Evolutionary conservation across 208 protist genomes (phyloP), one percentile per base, ranked within the genome.

Genomic region (Trypanosoma boissoni): DNA sequence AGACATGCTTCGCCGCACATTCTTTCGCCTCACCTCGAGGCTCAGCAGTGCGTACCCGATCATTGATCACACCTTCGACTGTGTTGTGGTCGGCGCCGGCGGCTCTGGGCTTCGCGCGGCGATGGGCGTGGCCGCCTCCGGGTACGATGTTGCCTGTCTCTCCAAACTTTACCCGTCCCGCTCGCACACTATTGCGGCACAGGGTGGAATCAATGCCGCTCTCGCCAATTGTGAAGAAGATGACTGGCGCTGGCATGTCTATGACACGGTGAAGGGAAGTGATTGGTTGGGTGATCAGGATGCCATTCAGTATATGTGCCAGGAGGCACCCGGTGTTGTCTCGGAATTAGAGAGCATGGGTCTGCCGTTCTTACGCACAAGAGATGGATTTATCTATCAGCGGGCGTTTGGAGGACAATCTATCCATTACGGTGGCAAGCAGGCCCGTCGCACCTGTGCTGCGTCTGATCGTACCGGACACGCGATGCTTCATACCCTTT

Each of bases 261-360:
- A 99, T 76, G 98, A 99, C 77, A 99, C 98, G 0, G 97, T 99
- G 27, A 99, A 99, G 82, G 98, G 98, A 52, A 95, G 82, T 63
- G 98, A 99, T 80, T 99, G 97, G 97, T 90, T 99, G 18, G 97
- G 97, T 32, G 97, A 99, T 67, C 97, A 99, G 88, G 98, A 99
- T 66, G 92, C 98, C 18, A 99, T 99, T 65, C 97, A 99, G 76
- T 99, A 99, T 87, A 99, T 99, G 98, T 99, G 97, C 78, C 85
- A 96, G 60, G 98, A 99, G 78, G 92, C 92, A 3, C 88, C 92
- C 10, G 80, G 76, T 58, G 86, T 95, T 3, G 85, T 98, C 42
- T 90, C 94, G 9, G 94, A 98, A 77, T 76, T 99, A 10, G 98
- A 99, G 78, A 87, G 96, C 58, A 99, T 99, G 87, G 98, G 98